Evolutionary conservation across 1,284 basidiomycete species (phyloP), one percentile per base, ranked within the genome.

Genomic region (Hemileia vastatrix): DNA sequence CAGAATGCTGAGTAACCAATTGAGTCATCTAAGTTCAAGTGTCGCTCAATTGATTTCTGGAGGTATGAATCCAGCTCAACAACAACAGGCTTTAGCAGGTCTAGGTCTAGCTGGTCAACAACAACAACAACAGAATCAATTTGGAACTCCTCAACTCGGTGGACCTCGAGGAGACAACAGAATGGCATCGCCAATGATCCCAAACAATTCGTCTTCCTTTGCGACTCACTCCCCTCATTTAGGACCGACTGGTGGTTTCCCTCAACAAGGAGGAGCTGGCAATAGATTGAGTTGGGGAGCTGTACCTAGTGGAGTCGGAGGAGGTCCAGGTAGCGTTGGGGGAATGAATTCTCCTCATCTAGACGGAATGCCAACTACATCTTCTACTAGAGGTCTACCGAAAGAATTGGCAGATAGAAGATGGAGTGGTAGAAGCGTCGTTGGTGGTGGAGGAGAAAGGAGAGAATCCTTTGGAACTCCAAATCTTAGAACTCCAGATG

Each of bases 1-100:
- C 13, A 65, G 69, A 3, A 59, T 68, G 24, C 66, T 72, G 18
- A 67, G 67, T 36, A 65, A 66, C 2, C 71, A 72, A 57, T 56
- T 72, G 23, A 66, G 33, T n/a, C 64, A 66, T 11, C 59, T 72
- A 5, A 65, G 65, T 44, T 64, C 64, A 52, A 72, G 68, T 50
- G 70, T 72, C 21, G 63, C 69, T 18, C 70, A 72, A 31, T 57
- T 72, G 23, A 60, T 72, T n/a, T 33, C 27, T 13, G 36, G 31
- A 24, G 36, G 24, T 23, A 36, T 32, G 24, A n/a, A 32, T 50
- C 48, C 24, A 11, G n/a, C 8, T 24, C 24, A 50, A 24, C 23
- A 32, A 15, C 8, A n/a, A 24, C 11, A 32, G 24, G 31, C 31
- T 32, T 24, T 24, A n/a, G 48, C 48, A 50, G 48, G 48, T 50